Base-by-base conservation (phyloP, 495 filamentous ascomycete genomes). In the Trichoderma asperelloides region DNA sequence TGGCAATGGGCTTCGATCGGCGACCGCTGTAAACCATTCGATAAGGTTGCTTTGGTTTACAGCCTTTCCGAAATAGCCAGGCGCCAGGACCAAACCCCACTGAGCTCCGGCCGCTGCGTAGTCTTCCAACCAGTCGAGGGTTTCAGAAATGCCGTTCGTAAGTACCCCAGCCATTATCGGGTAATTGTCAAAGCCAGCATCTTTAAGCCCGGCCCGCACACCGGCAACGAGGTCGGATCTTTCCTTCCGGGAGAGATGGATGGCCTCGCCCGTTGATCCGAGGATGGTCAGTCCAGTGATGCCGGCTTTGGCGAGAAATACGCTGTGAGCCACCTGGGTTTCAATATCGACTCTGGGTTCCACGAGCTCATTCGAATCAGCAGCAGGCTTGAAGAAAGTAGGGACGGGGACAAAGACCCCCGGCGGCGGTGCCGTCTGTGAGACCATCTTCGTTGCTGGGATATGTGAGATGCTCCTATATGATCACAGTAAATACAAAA, bases 111-210 rank as follows among this genome's bases (percentile, higher is more conserved):
- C 89, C 13, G 82, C 76, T 21, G 80, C 79, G 12, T 84, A 84
- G 62, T 83, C 83, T 25, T 76, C 71, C 65, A 89, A 73, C 76
- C 86, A 80, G 71, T 85, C 77, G 11, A 90, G 73, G 25, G 85
- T 86, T 71, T 89, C 89, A 13, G 84, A 85, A 65, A 91, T 79
- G 41, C 81, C 84, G 68, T 88, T 85, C 0, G 83, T 84, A 12
- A 88, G 78, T 0, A 87, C 88, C 1, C 88, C 89, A 0, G 88
- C 89, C 74, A 91, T 88, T 45, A 91, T 75, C 0, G 88, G 88
- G 65, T 87, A 88, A 69, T 85, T 79, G 21, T 76, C 77, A 74
- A 79, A 88, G 4, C 88, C 88, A 9, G 79, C 84, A 1, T 74
- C 74, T 39, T 84, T 80, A 30, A 88, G 77, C 21, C 80, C 80